Conservation (phyloP, 345 rosid species). For the Trapa bicornis region DNA sequence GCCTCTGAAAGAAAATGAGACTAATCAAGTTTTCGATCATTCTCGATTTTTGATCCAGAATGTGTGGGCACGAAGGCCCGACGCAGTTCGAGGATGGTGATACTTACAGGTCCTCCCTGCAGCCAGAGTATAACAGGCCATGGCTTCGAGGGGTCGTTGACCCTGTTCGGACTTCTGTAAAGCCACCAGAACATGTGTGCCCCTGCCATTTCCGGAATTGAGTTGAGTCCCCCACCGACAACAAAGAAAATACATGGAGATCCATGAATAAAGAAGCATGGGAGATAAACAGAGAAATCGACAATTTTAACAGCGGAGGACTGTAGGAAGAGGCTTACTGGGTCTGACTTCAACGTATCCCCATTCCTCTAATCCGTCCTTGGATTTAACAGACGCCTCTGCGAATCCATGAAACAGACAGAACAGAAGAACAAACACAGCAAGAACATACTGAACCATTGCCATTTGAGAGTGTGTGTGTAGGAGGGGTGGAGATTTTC, state of each 20-base stretch:
- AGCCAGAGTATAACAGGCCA: slow-evolving; percentile 95
- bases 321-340: slow-evolving; percentile 28
- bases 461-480: slow-evolving; percentile 23
- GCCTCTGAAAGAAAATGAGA: too few species aligned
- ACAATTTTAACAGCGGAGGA: not conserved
- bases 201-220: slow-evolving; percentile 21
- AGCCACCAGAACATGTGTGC: slow-evolving; percentile 99
- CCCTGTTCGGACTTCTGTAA: slow-evolving; percentile 69
- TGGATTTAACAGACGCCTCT: slow-evolving; percentile 12
- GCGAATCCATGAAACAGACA: slow-evolving; percentile 20
- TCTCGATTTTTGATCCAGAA: too few species aligned
- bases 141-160: slow-evolving; percentile 64
- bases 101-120: slow-evolving; percentile 94
- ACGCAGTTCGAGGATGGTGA: not conserved
- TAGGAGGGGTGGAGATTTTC: not conserved
- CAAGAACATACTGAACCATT: slow-evolving; percentile 16
- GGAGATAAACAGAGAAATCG: not conserved
- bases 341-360: slow-evolving; percentile 89
- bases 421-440: slow-evolving; percentile 16
- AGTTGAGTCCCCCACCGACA: too few species aligned
- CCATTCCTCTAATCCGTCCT: slow-evolving; percentile 66
- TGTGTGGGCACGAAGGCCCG: too few species aligned
- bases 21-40: too few species aligned
- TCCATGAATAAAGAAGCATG: not conserved
- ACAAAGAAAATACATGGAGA: not conserved